Base-by-base conservation (phyloP, 177 flowering plant genomes). In the Vitis hybrid region DNA sequence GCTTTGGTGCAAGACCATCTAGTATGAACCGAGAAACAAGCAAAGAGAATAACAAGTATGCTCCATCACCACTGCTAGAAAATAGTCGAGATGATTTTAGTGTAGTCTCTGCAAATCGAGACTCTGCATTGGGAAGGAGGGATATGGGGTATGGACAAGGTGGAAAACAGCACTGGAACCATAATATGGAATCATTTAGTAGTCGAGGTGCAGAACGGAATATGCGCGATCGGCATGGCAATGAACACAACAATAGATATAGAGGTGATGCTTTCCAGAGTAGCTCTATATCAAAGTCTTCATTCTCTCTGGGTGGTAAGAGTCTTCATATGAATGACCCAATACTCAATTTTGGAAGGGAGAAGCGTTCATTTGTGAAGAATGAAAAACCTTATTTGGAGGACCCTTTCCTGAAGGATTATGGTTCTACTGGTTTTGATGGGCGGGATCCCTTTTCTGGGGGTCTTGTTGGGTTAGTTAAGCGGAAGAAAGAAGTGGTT, bases 401-500 rank as follows among this genome's bases (percentile, higher is more conserved):
- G 60, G 94, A 92, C 67, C 83, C 88, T 51, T 87, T 81, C 67
- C 68, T 76, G 72, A 87, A 88, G 62, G 94, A 89, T 67, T 85
- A 80, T 51, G 78, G 75, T 18, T 66, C 69, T 60, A 9, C 79
- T 56, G 79, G 75, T 66, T 85, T 83, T 84, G 97, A 91, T 77
- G 91, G 80, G 61, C 80, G 76, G 45, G 96, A 93, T 83, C 83
- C 87, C 61, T 82, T 93, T 69, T 64, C 91, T 62, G 88, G 86
- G n/a, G 79, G 84, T 72, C 76, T 83, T 62, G 74, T 83, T 68
- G 92, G 96, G 51, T 82, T 90, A 68, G 79, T 89, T 51, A 95
- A 85, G 85, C 85, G 82, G 78, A 95, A 91, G 81, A 95, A 91
- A 71, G 97, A 93, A 76, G 70, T 81, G 64, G 71, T 70, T 56